Base-by-base conservation (phyloP, 768 basidiomycete species). In the Boletus pseudopeckii region DNA sequence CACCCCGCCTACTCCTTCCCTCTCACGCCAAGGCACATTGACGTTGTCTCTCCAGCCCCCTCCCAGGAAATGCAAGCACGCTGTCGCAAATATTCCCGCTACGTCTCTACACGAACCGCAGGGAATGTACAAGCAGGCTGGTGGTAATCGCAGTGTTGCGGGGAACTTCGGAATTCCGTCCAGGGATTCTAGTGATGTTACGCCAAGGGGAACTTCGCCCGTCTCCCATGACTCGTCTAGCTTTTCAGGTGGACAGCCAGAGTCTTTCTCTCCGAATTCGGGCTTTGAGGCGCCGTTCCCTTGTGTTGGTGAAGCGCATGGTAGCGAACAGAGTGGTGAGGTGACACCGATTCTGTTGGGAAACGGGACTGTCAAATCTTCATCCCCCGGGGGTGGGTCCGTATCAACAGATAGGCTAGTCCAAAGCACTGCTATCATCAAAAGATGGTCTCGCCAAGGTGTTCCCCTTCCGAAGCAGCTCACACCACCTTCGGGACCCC, bases 401-500 rank as follows among this genome's bases (percentile, higher is more conserved):
- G 32, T 53, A 5, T 58, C 78, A 7, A 54, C 70, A 24, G 78
- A 75, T 6, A 61, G 51, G 15, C 57, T 46, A 33, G 47, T 37
- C 10, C 54, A 59, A 17, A 66, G 55, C 28, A 37, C 49, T 18
- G 66, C 64, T n/a, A 50, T 67, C 38, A 67, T 66, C 10, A 76
- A 74, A 49, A 72, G 82, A 48, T 83, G 83, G 82, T 84, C 83
- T 36, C 74, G 80, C 47, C 81, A 80, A 57, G 74, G 75, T 14
- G 34, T 62, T 63, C 26, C 65, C 73, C 56, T 78, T 30, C 85
- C 85, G 9, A 76, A 79, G 20, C 76, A 78, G 44, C 65, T 75
- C 45, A 80, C 80, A 5, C 84, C 85, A 10, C 84, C 86, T 2
- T 77, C 72, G 26, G 85, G 82, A 7, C 83, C 85, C 15, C 71